Evolutionary conservation across 2,329 filamentous ascomycete genomes (phyloP).

Genomic region (Geosmithia morbida): DNA sequence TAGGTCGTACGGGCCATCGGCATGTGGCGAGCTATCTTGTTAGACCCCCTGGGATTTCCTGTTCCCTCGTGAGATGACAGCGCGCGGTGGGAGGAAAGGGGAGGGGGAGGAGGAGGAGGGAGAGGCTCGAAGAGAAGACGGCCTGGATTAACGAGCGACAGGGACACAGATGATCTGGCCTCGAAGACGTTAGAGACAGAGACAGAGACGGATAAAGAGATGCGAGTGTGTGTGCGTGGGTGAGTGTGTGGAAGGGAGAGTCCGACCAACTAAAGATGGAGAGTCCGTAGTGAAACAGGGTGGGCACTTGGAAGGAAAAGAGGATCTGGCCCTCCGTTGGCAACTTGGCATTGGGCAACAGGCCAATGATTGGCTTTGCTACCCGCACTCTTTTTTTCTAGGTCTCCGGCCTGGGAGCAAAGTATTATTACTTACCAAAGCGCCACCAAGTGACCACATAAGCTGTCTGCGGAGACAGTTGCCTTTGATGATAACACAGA

Average conservation of each 20-base stretch:
- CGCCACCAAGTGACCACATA: neutral
- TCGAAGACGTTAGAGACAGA: neutral
- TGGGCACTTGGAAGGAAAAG: neutral
- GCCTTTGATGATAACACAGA: no score
- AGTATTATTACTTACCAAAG: neutral
- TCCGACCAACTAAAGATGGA: neutral
- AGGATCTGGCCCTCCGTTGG: neutral
- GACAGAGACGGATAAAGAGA: neutral
- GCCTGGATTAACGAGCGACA: slow-evolving; percentile 2
- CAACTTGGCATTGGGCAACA: neutral
- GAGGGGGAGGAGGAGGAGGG: neutral
- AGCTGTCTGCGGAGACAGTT: neutral
- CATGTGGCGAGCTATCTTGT: neutral
- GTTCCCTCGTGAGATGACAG: neutral
- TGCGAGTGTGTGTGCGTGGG: neutral
- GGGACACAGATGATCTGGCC: slow-evolving; percentile 1
- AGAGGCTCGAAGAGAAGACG: neutral
- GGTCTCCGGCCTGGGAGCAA: neutral
- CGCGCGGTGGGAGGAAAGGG: neutral
- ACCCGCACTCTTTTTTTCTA: neutral
- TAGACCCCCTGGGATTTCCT: neutral
- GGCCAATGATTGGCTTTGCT: neutral
- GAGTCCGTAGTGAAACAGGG: neutral
- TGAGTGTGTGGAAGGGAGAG: neutral
- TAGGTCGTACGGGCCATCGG: neutral